phyloP scores from a whole-genome alignment of 176 grass and related monocot genomes.

The Oryza nivara region DNA sequence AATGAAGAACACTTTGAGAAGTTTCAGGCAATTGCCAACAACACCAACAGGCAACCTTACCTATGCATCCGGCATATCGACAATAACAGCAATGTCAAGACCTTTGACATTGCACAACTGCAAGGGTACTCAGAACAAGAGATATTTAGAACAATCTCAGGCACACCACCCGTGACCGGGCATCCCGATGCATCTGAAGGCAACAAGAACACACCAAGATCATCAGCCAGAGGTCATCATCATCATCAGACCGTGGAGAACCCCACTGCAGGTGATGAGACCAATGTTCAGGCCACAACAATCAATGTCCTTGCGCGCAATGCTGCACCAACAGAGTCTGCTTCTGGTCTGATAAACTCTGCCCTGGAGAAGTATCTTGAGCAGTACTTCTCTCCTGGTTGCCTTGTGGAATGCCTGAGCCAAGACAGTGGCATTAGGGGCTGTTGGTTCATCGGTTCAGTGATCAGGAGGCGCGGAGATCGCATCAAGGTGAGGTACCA shows the following conservation, averaged over 20 bases:
- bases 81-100: conserved; percentile 41
- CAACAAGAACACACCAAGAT: conserved; percentile 21
- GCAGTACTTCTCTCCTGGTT: conserved; percentile 43
- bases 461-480: conserved; percentile 41
- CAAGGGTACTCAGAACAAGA: conserved; percentile 72
- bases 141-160: conserved; percentile 44
- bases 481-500: conserved; percentile 58
- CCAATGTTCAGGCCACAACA: background rate
- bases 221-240: conserved; percentile 16
- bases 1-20: conserved; percentile 60
- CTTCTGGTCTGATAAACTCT: conserved; percentile 19
- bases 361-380: conserved; percentile 7
- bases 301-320: background rate
- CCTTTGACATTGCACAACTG: conserved; percentile 58
- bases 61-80: conserved; percentile 53
- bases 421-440: conserved; percentile 76
- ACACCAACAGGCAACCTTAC: conserved; percentile 42
- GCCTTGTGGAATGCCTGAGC: conserved; percentile 49
- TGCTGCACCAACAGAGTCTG: background rate
- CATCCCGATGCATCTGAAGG: conserved; percentile 21
- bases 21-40: conserved; percentile 34
- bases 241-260: background rate
- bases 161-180: conserved; percentile 30
- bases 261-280: background rate
- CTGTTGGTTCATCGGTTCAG: conserved; percentile 67